Evolutionary conservation across 768 basidiomycete species (phyloP), one percentile per base, ranked within the genome.

Genomic region (Pleurotus pulmonarius): DNA sequence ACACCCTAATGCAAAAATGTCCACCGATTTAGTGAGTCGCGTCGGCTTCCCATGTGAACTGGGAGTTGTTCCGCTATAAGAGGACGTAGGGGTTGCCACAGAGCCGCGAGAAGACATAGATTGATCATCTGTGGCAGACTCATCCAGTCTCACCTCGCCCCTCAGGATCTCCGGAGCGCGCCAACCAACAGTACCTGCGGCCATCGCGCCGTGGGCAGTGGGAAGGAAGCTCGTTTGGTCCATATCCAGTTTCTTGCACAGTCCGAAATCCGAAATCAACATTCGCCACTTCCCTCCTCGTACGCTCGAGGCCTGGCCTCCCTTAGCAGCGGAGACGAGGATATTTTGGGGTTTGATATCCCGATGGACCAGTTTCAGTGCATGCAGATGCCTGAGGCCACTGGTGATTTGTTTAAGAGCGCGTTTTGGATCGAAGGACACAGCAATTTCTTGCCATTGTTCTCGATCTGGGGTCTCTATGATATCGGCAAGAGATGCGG

Each of bases 271-370:
- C 1, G 94, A 97, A 57, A 94, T 95, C 58, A 95, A 73, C 92
- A 95, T 94, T 47, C 92, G 76, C 62, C 92, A 73, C 66, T 69
- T 81, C 46, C n/a, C 60, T 58, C 55, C 64, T 61, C 56, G 64
- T 61, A 68, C 71, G 63, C 67, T 74, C 65, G 66, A 73, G 59
- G 72, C 72, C 29, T 40, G 49, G 7, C 72, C 73, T 15, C 78
- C 82, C 64, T 88, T 89, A 2, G 83, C 82, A 12, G 75, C 75
- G 12, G 92, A 92, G 9, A 98, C 80, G 12, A 99, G 82, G 55
- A 99, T 98, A 65, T 99, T 99, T 69, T 95, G 96, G 4, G 96
- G 96, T 66, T 99, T 99, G 71, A 99, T 97, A 69, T 98, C 96
- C 29, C 96, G 85, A 73, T 98, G 96, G n/a, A 98, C 85, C 57